phyloP scores from a whole-genome alignment of 2,329 filamentous ascomycete species.

The Apiospora aurea region DNA sequence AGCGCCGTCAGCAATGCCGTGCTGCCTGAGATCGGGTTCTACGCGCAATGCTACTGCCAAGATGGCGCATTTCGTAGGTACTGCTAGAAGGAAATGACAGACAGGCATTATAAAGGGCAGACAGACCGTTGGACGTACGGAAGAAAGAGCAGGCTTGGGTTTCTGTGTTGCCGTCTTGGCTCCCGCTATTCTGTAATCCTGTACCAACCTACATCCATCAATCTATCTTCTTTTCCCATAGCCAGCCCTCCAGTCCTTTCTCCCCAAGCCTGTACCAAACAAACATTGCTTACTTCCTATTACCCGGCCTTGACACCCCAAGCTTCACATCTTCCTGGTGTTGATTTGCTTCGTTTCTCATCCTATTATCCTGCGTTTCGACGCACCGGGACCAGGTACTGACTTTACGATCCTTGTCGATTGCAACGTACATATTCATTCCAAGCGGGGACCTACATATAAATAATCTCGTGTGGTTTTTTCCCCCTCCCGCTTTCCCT shows the following conservation, averaged over 20 bases:
- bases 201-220: not conserved
- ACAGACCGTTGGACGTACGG: not conserved
- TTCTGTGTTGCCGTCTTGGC: conserved; percentile 2
- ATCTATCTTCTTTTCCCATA: not conserved
- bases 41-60: not conserved
- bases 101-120: not conserved
- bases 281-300: not conserved
- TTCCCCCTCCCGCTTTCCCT: not conserved
- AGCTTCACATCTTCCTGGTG: not conserved
- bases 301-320: not conserved
- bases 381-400: conserved; percentile 1
- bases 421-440: not conserved
- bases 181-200: not conserved
- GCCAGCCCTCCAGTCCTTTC: not conserved
- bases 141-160: conserved; percentile 9
- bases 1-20: conserved; percentile 26
- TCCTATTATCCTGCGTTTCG: not conserved
- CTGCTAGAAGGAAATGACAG: not conserved
- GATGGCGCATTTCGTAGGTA: not conserved
- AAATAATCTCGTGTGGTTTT: not conserved
- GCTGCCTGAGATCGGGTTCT: conserved; percentile 30
- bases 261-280: not conserved
- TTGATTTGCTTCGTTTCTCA: not conserved
- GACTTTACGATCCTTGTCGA: not conserved
- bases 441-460: conserved; percentile 6